Base-by-base conservation (phyloP, 2,329 filamentous ascomycete genomes). In the Laburnicola sp. region DNA sequence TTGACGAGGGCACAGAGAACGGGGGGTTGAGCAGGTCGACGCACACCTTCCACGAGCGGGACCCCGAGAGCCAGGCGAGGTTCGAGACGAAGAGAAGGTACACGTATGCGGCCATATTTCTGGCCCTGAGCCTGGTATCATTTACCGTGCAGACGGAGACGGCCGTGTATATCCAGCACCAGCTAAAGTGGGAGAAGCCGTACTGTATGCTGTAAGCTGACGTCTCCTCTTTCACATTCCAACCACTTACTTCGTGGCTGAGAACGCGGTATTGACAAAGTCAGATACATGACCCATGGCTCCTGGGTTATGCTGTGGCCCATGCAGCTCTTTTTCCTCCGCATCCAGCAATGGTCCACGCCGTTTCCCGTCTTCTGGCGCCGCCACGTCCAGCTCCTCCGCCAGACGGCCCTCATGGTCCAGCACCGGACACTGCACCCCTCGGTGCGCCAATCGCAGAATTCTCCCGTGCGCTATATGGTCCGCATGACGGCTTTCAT, bases 81-180 rank as follows among this genome's bases (percentile, higher is more conserved):
- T 75, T 81, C 53, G 86, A 86, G 37, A 91, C 89, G 31, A 83
- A 84, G 68, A 87, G 84, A 69, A 91, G 91, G 74, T 97, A 99
- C 75, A 87, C 88, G 23, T 90, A 93, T 69, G 93, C 94, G 1
- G 86, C 83, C 45, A 83, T 91, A 60, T 97, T 97, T 74, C 80
- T 99, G 54, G 75, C 87, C 27, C 70, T 97, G 60, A 94, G 89
- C 68, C 79, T 99, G 66, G 77, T 96, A 52, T 88, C 89, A 68
- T 99, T 99, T 71, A 90, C 91, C 41, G 79, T 96, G 4, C 94
- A 99, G 81, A 97, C 94, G 3, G 93, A 97, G 79, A 91, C 96
- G 47, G 93, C 92, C 8, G 86, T 95, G 7, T 92, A 97, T 75
- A 94, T 99, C 54, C 93, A 97, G 76, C 87, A 93, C 71, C 86